Base-by-base conservation (phyloP, 495 filamentous ascomycete genomes). In the Aspergillus leporis region DNA sequence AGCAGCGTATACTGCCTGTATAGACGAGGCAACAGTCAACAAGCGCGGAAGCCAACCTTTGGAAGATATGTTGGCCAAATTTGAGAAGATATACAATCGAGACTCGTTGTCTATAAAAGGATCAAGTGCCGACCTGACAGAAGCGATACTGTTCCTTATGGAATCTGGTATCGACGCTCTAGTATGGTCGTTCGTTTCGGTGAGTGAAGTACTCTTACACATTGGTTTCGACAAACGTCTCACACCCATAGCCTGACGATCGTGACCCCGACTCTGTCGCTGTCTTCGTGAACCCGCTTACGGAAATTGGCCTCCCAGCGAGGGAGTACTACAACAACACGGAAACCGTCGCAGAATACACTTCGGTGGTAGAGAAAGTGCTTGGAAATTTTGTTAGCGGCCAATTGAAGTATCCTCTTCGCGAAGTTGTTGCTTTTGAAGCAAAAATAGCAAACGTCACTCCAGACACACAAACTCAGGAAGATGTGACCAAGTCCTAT, bases 321-420 rank as follows among this genome's bases (percentile, higher is more conserved):
- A 83, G 85, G 55, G 84, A 88, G 61, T 87, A 85, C 60, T 90
- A 89, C 58, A 77, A 84, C 52, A 81, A 87, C 57, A 76, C 78
- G 0, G 66, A 82, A 19, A 70, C 79, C 5, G 71, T 89, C 19
- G 67, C 68, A 31, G 71, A 79, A 16, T 90, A 88, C 62, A 73
- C 78, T 46, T 31, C 61, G 4, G 79, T 80, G 46, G 64, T 85
- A n/a, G 75, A 75, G 51, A 59, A 74, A 36, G 74, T 82, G 4
- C 66, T 83, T 30, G 58, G 63, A 62, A 61, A 59, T 41, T 70
- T 75, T 65, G 61, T 61, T 51, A 63, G 61, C 30, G 61, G 43
- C 28, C 58, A 66, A 45, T 60, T 48, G 25, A 62, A 70, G 23
- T 61, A 74, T 28, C 60, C 70, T 28, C 65, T 71, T n/a, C 69